Evolutionary conservation across 1,139 yeast species (phyloP).

Genomic region (Geotrichum candidum): DNA sequence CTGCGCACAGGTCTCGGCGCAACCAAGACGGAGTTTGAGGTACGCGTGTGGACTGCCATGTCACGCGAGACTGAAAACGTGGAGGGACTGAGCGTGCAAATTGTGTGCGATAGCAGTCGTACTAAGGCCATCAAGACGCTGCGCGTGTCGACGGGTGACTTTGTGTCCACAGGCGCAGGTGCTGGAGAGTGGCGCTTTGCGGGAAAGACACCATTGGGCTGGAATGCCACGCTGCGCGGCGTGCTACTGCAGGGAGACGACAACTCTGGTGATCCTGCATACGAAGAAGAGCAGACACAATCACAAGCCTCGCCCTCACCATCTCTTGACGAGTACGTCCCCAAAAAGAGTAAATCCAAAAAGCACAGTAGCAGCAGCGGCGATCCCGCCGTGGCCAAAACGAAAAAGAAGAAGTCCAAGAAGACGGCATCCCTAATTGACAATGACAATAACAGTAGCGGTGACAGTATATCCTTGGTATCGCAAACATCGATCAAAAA

Average conservation of each 20-base stretch:
- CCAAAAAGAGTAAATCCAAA: not conserved
- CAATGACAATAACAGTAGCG: not conserved
- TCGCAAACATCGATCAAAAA: not conserved
- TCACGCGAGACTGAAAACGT: conserved; percentile 49
- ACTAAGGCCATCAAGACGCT: conserved; percentile 41
- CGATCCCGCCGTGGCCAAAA: not conserved
- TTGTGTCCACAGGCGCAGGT: conserved; percentile 48
- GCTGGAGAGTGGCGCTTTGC: conserved; percentile 71
- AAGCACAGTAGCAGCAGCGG: not conserved
- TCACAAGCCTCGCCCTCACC: not conserved
- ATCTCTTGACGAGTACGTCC: not conserved
- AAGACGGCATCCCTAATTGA: conserved; percentile 3
- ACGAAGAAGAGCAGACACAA: conserved; percentile 1
- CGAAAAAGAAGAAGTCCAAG: conserved; percentile 13
- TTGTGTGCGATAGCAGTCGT: conserved; percentile 37
- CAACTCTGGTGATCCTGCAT: conserved; percentile 6
- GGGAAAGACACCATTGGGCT: conserved; percentile 55
- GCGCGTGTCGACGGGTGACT: conserved; percentile 69
- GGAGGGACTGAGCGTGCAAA: conserved; percentile 51
- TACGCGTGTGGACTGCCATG: conserved; percentile 51
- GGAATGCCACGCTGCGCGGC: conserved; percentile 66
- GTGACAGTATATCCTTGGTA: not conserved
- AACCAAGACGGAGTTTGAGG: conserved; percentile 67
- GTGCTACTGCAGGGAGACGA: conserved; percentile 26
- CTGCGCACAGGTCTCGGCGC: conserved; percentile 57